Evolutionary conservation across 2,329 filamentous ascomycete species (phyloP), one percentile per base, ranked within the genome.

Genomic region (Colletotrichum eleusines): DNA sequence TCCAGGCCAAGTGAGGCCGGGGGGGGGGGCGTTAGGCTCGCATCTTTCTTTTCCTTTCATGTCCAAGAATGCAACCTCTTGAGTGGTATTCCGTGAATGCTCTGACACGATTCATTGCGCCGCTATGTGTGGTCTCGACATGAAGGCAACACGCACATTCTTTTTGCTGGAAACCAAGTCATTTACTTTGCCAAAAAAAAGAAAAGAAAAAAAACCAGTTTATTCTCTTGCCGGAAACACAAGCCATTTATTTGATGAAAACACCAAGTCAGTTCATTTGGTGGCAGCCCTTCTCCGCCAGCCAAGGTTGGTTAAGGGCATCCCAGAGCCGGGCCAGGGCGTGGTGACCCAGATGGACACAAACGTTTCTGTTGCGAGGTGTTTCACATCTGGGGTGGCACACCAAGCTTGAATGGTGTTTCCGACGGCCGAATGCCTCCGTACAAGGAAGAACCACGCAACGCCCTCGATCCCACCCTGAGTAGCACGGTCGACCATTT

Each of bases 311-410:
- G n/a, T 33, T 26, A 2, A 12, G 33, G 14, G n/a, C 33, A 18
- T 7, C 8, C 2, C 20, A n/a, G 51, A 35, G 11, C 35, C 51
- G 33, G 16, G n/a, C n/a, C 8, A 50, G 3, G 12, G 38, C 16
- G 14, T 44, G 23, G 5, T 23, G 11, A 23, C 18, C 42, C 42
- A 9, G 14, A n/a, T 18, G 20, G 40, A 42, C 23, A 42, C 14
- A 23, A 53, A 28, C n/a, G 42, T n/a, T 23, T 31, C n/a, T 42
- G 35, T 18, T 26, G 60, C 26, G 28, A 28, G 26, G 4, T 20
- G 60, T 63, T 63, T 63, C 60, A 54, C 9, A 31, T n/a, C 20
- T 16, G 20, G 42, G 42, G 20, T 8, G 5, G 40, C 40, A 60
- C 42, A 48, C 26, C n/a, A n/a, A n/a, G n/a, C 11, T 16, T 20